Evolutionary conservation across 495 filamentous ascomycete genomes (phyloP), one percentile per base, ranked within the genome.

Genomic region (Filosporella fistucella): DNA sequence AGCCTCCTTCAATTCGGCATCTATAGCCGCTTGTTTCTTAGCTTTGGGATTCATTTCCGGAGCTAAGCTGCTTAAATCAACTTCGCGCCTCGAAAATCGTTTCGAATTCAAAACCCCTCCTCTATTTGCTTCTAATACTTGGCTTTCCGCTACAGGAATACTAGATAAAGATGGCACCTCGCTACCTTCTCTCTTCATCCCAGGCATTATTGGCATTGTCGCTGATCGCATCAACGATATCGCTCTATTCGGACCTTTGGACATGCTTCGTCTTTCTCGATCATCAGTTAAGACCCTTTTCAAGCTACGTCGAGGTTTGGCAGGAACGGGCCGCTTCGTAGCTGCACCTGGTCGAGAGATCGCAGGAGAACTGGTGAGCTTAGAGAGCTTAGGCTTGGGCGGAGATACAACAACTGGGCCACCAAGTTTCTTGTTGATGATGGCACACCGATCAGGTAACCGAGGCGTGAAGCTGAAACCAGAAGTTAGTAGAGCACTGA

Each of bases 351-450:
- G 76, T 49, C 64, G 71, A 12, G 67, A 43, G 37, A 65, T 26
- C 4, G 45, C 40, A 14, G 42, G 25, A 14, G 52, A 55, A 40
- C 47, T 67, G 21, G 64, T 51, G 35, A 68, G 63, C 48, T 70
- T 78, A 13, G 54, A 55, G 5, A 68, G 51, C 45, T 66, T 77
- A 41, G 71, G 63, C 54, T 80, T 83, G 3, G 68, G 68, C 1
- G 85, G 80, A 23, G 87, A 82, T 33, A 80, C 70, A 24, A 77
- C 73, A 21, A 76, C 69, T 2, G 85, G 84, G 0, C 88, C 89
- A 12, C 91, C 90, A 8, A 96, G 79, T 64, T 96, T 96, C 49
- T 84, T 84, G 52, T 85, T 91, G 50, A 98, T 80, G 29, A 74
- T 69, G 39, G 80, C 79, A 64, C 88, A 93, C 36, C 86, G 75